Percentiles rank a stretch among this genome's conserved stretches.
phyloP scores from a whole-genome alignment of 192 early-diverging fungal species.

The Rhizophagus clarus region DNA sequence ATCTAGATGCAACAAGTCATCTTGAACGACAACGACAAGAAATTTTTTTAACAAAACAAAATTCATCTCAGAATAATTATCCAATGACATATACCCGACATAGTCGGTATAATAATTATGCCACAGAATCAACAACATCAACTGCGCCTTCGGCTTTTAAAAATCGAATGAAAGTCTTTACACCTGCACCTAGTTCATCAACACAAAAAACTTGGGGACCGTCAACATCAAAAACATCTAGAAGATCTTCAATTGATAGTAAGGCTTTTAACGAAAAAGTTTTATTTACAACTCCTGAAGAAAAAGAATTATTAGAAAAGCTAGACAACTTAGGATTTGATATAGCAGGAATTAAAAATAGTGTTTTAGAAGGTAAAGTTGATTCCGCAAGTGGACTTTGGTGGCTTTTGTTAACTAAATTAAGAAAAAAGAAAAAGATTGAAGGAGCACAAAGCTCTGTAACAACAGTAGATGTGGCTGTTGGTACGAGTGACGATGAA shows the following conservation, averaged over 20 bases:
- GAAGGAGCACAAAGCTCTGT: background rate
- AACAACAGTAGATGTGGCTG: conserved; percentile 26
- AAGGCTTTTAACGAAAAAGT: conserved; percentile 33
- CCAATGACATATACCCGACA: conserved; percentile 12
- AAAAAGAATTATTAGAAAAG: conserved; percentile 34
- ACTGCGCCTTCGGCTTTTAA: conserved; percentile 24
- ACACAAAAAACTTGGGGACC: conserved; percentile 3
- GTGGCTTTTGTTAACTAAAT: conserved; percentile 30
- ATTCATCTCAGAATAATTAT: conserved; percentile 7
- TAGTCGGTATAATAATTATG: background rate
- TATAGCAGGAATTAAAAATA: conserved; percentile 21
- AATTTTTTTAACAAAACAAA: conserved; percentile 20
- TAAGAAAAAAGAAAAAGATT: conserved; percentile 27
- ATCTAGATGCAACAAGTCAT: conserved; percentile 12
- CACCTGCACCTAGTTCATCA: background rate
- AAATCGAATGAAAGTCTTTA: background rate
- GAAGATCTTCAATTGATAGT: conserved; percentile 33
- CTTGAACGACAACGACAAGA: conserved; percentile 29
- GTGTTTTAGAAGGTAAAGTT: conserved; percentile 31
- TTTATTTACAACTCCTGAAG: conserved; percentile 24
- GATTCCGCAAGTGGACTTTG: conserved; percentile 31
- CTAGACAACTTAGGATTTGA: conserved; percentile 29
- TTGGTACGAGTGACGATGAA: conserved; percentile 31
- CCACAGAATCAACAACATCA: background rate
- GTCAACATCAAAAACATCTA: conserved; percentile 18